These are phyloP conservation scores for Mortierella sp. DNA, from an alignment of 371 early-diverging fungal species.

Conservation along the genomic window DNA sequence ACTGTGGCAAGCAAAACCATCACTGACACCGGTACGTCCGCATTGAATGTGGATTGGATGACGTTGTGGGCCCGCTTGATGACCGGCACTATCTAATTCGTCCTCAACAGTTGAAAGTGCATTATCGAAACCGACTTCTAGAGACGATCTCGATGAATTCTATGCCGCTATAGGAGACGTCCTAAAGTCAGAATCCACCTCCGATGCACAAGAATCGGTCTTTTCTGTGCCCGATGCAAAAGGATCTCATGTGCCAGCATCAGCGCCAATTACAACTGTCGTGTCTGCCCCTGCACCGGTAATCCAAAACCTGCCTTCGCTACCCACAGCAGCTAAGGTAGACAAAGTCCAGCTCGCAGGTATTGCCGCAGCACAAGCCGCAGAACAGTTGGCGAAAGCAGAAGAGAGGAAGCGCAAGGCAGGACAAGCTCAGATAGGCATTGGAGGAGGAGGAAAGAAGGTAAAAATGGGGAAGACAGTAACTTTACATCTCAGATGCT, in stretches of 20 bases:
- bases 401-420: slow-evolving; percentile 48
- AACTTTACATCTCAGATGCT: neutral
- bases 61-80: no score
- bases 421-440: slow-evolving; percentile 26
- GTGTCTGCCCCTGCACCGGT: neutral
- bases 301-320: slow-evolving; percentile 30
- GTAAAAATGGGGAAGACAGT: neutral
- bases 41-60: no score
- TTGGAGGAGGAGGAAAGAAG: slow-evolving; percentile 50
- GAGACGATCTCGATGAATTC: slow-evolving; percentile 37
- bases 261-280: neutral
- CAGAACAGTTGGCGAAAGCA: slow-evolving; percentile 45
- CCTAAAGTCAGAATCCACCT: slow-evolving; percentile 15
- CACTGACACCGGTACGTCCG: slow-evolving; percentile 7
- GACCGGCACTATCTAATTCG: no score
- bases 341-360: slow-evolving; percentile 45
- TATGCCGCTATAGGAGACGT: slow-evolving; percentile 46
- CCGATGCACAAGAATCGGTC: slow-evolving; percentile 3
- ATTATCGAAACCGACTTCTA: slow-evolving; percentile 1
- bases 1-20: neutral
- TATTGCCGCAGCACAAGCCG: slow-evolving; percentile 50
- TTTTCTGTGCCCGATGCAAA: slow-evolving; percentile 27
- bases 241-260: neutral
- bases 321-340: slow-evolving; percentile 43
- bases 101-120: neutral